Evolutionary conservation across 257 asterid genomes (phyloP).

Genomic region (Nicotiana noctiflora): DNA sequence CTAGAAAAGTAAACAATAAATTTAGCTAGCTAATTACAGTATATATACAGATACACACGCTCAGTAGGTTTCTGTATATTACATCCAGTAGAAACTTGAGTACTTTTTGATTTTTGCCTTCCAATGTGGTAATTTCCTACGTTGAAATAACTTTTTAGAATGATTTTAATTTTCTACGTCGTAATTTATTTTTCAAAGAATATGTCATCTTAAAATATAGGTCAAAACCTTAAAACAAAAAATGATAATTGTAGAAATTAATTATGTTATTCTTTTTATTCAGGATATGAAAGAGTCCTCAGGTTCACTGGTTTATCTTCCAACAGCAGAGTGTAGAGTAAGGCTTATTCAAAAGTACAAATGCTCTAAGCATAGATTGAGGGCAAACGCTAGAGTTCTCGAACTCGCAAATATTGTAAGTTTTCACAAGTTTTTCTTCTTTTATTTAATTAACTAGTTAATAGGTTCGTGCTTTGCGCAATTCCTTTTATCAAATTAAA

Average conservation of each 20-base stretch:
- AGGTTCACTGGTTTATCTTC: conserved; percentile 17
- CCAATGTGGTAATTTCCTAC: background rate
- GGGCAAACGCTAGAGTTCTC: conserved; percentile 31
- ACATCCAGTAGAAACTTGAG: background rate
- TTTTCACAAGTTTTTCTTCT: background rate
- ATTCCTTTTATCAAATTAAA: no score
- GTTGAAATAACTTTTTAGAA: background rate
- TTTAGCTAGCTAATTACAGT: no score
- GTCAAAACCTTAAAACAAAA: background rate
- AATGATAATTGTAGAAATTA: background rate
- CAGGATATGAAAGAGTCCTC: conserved; percentile 30
- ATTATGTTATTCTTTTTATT: background rate
- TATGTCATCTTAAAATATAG: background rate
- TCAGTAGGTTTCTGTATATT: no score
- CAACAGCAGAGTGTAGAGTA: conserved; percentile 60
- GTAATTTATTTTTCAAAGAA: no score
- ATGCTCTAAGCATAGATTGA: conserved; percentile 35
- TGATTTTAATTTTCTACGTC: background rate
- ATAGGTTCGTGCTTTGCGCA: no score
- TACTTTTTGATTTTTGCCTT: background rate
- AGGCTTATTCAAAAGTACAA: conserved; percentile 59
- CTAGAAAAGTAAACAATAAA: no score
- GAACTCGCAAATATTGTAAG: conserved; percentile 47
- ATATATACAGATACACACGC: no score
- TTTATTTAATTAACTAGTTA: background rate